These are phyloP conservation scores for Pythium brachiatum DNA, from an alignment of 352 stramenopile species.

Conservation along the genomic window DNA sequence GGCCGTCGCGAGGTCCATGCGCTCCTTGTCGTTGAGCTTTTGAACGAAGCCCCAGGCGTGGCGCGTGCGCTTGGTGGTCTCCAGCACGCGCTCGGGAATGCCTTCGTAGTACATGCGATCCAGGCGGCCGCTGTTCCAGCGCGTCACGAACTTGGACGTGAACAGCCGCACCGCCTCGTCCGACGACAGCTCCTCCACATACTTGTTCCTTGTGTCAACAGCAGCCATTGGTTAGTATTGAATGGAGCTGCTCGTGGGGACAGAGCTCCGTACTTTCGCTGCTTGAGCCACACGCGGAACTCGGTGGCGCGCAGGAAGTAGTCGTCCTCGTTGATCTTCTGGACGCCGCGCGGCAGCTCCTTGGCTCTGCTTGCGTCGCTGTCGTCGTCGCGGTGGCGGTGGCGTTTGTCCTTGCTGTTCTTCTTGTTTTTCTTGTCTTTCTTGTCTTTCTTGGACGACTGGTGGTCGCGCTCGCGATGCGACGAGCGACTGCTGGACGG, in stretches of 20 bases:
- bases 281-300: conserved; percentile 73
- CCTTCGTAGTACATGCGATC: conserved; percentile 63
- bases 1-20: conserved; percentile 50
- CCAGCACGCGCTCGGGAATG: conserved; percentile 58
- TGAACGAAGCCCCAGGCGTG: conserved; percentile 67
- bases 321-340: conserved; percentile 50
- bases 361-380: not conserved
- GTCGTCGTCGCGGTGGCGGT: conserved; percentile 6
- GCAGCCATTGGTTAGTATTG: conserved; percentile 2
- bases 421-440: conserved; percentile 27
- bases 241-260: too few species aligned
- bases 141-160: conserved; percentile 46
- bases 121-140: conserved; percentile 63
- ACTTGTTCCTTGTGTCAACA: conserved; percentile 40
- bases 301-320: conserved; percentile 67
- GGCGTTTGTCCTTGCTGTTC: conserved; percentile 29
- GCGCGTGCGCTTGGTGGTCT: conserved; percentile 64
- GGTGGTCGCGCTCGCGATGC: conserved; percentile 14
- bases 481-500: not conserved
- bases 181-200: conserved; percentile 70
- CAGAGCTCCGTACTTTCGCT: conserved; percentile 34
- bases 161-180: conserved; percentile 55
- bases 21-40: conserved; percentile 58
- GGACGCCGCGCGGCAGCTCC: conserved; percentile 24
- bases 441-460: conserved; percentile 16